phyloP scores from a whole-genome alignment of 768 basidiomycete species.

The Lyophyllum semitale region DNA sequence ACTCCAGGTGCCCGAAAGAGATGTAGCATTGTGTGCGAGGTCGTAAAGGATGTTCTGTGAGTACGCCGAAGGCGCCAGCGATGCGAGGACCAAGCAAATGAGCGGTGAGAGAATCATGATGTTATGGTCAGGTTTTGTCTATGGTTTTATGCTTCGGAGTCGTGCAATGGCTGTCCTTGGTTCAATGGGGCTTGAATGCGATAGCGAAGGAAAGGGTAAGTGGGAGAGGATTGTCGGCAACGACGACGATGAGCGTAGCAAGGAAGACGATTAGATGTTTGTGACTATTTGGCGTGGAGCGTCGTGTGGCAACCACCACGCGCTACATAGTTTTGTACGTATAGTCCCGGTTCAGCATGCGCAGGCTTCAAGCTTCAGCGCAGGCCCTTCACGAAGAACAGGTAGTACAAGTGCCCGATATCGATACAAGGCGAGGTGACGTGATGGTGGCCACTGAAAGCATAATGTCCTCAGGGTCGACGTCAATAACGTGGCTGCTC shows the following conservation, averaged over 20 bases:
- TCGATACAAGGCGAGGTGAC: background rate
- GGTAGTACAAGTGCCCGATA: background rate
- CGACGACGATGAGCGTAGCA: conserved; percentile 23
- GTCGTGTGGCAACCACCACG: conserved; percentile 6
- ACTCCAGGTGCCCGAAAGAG: conserved; percentile 82
- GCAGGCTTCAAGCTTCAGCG: background rate
- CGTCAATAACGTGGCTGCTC: background rate
- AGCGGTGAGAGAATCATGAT: conserved; percentile 44
- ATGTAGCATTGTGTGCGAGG: conserved; percentile 62
- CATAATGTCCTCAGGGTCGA: background rate
- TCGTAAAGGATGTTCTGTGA: conserved; percentile 45
- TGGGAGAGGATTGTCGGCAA: conserved; percentile 10
- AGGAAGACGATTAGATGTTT: conserved; percentile 17
- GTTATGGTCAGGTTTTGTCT: conserved; percentile 15
- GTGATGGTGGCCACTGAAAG: no score
- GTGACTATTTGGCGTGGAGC: conserved; percentile 15
- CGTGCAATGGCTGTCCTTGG: conserved; percentile 8
- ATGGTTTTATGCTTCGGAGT: background rate
- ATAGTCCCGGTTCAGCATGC: no score
- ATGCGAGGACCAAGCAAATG: conserved; percentile 40
- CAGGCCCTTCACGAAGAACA: background rate
- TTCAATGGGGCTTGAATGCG: conserved; percentile 8
- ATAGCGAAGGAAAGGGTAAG: conserved; percentile 14
- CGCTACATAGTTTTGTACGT: no score
- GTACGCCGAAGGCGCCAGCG: conserved; percentile 32